Conservation (phyloP, 2,329 filamentous ascomycete genomes). For the Rutstroemia sp. region DNA sequence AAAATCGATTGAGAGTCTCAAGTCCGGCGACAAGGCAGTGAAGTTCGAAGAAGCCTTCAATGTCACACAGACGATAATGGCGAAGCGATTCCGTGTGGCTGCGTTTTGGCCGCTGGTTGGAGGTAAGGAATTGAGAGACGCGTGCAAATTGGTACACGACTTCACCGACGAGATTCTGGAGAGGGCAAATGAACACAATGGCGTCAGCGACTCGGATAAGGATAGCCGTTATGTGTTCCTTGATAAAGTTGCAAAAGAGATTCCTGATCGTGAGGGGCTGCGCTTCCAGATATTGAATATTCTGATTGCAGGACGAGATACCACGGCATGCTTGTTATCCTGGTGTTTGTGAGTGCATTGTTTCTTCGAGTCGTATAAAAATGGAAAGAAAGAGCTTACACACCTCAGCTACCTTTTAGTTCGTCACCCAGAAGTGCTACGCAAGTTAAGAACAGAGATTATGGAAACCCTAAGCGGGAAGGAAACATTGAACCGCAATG, state of each 20-base stretch:
- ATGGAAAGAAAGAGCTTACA: not conserved
- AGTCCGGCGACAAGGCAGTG: slow-evolving; percentile 7
- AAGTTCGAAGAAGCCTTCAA: slow-evolving; percentile 32
- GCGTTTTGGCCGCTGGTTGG: slow-evolving; percentile 9
- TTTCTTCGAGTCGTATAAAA: not conserved
- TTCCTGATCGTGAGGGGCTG: slow-evolving; percentile 28
- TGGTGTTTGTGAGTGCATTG: slow-evolving; percentile 28
- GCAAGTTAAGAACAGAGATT: slow-evolving; percentile 2
- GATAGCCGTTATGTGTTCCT: not conserved
- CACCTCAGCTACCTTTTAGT: slow-evolving; percentile 6
- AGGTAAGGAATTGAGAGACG: slow-evolving; percentile 16
- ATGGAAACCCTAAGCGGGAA: too few relatives aligned
- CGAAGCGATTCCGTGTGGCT: slow-evolving; percentile 25
- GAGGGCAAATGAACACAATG: not conserved
- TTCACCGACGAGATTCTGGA: slow-evolving; percentile 8
- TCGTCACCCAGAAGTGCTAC: slow-evolving; percentile 9
- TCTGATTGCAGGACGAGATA: slow-evolving; percentile 35
- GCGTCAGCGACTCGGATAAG: slow-evolving; percentile 30
- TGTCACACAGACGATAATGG: slow-evolving; percentile 28
- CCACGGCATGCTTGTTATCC: slow-evolving; percentile 34
- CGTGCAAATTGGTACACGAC: slow-evolving; percentile 15
- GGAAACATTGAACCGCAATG: not conserved
- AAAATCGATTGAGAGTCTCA: slow-evolving; percentile 29
- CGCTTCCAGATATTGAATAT: slow-evolving; percentile 30
- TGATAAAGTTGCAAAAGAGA: slow-evolving; percentile 19